These are phyloP conservation scores for Triangularia setosa DNA, from an alignment of 2,329 filamentous ascomycete species.

Conservation along the genomic window DNA sequence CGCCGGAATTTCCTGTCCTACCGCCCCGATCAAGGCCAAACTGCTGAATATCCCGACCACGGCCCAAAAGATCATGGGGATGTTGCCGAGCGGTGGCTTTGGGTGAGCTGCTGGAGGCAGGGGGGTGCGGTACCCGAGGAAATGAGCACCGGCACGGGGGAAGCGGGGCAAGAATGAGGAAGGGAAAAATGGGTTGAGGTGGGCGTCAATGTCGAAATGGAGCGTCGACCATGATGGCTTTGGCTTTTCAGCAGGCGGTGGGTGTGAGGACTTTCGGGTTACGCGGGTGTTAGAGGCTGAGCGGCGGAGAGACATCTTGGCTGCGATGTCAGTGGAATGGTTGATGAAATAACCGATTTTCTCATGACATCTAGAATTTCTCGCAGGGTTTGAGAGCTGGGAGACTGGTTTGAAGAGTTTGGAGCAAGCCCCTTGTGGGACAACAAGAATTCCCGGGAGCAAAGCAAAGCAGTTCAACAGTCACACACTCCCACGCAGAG, in stretches of 20 bases:
- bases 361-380: not conserved
- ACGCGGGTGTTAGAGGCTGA: not conserved
- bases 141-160: slow-evolving; percentile 62
- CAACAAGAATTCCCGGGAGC: not conserved
- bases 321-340: not conserved
- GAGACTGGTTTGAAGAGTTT: no score
- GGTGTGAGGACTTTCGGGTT: not conserved
- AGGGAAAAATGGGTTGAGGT: slow-evolving; percentile 68
- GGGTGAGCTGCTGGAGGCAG: slow-evolving; percentile 22
- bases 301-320: not conserved
- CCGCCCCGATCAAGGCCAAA: slow-evolving; percentile 56
- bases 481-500: not conserved
- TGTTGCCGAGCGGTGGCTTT: slow-evolving; percentile 45
- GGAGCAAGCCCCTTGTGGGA: no score
- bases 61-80: slow-evolving; percentile 58
- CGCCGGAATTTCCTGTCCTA: slow-evolving; percentile 50
- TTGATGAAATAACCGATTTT: not conserved
- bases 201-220: slow-evolving; percentile 73
- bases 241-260: not conserved
- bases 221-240: slow-evolving; percentile 28
- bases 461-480: not conserved
- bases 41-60: slow-evolving; percentile 62
- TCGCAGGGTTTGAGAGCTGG: not conserved
- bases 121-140: slow-evolving; percentile 58
- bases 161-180: slow-evolving; percentile 60